Evolutionary conservation across 2,329 filamentous ascomycete genomes (phyloP).

Genomic region (Aspergillus vadensis): DNA sequence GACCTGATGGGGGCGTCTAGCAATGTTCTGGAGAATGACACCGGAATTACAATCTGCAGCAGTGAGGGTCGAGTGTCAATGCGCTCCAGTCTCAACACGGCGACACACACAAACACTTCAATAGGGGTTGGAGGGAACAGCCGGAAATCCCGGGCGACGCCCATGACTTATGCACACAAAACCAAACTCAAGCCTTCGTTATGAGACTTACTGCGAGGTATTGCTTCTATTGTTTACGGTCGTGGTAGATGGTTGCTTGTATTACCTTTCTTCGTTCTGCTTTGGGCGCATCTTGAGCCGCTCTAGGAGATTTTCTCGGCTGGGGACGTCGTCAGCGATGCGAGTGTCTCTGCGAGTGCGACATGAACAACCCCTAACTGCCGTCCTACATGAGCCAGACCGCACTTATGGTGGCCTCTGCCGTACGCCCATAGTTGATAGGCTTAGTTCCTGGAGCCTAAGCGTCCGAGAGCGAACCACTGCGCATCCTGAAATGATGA

Average conservation of each 20-base stretch:
- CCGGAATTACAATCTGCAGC: conserved; percentile 1
- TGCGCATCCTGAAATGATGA: conserved; percentile 8
- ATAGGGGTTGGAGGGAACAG: neutral
- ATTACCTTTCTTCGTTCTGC: neutral
- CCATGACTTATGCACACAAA: neutral
- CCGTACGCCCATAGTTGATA: neutral
- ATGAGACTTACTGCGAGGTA: neutral
- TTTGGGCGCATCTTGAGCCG: neutral
- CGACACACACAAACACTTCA: neutral
- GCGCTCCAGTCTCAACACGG: neutral
- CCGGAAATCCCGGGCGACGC: neutral
- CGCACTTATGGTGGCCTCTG: neutral
- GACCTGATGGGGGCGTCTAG: neutral
- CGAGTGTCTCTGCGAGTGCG: neutral
- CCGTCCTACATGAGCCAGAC: neutral
- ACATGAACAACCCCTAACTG: neutral
- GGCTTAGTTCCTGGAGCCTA: neutral
- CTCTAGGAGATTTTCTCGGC: neutral
- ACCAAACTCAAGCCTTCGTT: neutral
- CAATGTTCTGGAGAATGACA: neutral
- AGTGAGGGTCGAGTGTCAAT: neutral
- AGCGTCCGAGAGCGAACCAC: conserved; percentile 3
- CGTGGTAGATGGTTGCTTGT: neutral
- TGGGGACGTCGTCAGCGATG: neutral
- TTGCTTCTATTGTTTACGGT: no score